Conservation (phyloP, 1,139 yeast species). For the Starmera stellimalicola region DNA sequence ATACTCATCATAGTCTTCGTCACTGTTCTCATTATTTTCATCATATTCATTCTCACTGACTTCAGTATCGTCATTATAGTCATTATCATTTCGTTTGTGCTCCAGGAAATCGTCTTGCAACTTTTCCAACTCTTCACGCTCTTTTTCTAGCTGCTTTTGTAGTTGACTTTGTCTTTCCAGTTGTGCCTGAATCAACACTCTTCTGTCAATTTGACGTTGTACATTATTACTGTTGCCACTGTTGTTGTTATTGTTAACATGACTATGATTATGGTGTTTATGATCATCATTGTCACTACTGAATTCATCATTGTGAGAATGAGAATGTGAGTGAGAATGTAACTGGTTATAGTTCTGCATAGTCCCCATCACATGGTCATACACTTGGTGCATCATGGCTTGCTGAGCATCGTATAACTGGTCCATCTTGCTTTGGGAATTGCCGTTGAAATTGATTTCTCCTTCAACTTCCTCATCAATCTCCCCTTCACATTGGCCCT, state of each 20-base stretch:
- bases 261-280: background rate
- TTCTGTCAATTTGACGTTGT: constrained; percentile 1
- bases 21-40: constrained; percentile 16
- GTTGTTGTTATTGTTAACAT: background rate
- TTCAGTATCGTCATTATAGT: constrained; percentile 23
- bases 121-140: constrained; percentile 12
- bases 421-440: background rate
- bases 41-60: constrained; percentile 27
- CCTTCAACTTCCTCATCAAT: background rate
- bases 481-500: constrained; percentile 7
- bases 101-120: constrained; percentile 10
- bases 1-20: constrained; percentile 22
- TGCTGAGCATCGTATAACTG: background rate
- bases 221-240: background rate
- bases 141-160: constrained; percentile 13
- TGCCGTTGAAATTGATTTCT: background rate
- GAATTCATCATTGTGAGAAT: background rate
- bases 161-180: constrained; percentile 12
- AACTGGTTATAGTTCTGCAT: background rate
- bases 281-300: background rate
- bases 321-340: background rate
- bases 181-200: constrained; percentile 9
- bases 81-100: constrained; percentile 16
- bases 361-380: background rate
- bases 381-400: background rate